Evolutionary conservation across 345 rosid species (phyloP), one percentile per base, ranked within the genome.

Genomic region (Conringia planisiliqua): DNA sequence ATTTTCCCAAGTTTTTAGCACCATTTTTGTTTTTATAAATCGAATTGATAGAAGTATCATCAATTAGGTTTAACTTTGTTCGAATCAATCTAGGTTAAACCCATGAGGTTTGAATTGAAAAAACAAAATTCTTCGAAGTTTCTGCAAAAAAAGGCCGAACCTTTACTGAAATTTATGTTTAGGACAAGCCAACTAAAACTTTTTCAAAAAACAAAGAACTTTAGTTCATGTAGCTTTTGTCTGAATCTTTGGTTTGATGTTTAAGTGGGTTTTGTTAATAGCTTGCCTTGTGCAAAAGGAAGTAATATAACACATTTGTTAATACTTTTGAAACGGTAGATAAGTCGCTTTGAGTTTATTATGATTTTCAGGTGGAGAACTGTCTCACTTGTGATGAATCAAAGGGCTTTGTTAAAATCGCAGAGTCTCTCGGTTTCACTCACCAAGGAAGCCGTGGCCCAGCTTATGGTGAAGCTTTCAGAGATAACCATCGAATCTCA

Each of bases 381-480:
- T 90, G 87, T 83, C 82, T 95, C 18, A 83, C 86, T 17, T 47
- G 89, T 30, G 85, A 84, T 32, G 99, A 95, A 79, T 86, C 89
- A 8, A 85, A 78, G 74, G 88, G 83, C 20, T 95, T 95, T 32
- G 24, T 90, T 38, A 85, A 81, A 76, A 82, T 58, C 13, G 89
- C 92, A 4, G 99, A 92, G 82, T 79, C 93, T 67, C 77, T 86
- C 1, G 99, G 97, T 55, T 92, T 92, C 79, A 83, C 66, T 46
- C 98, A 87, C 76, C 99, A 89, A 79, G 97, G 97, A 71, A 92
- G 97, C 79, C 97, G 84, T 71, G 97, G 99, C 6, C 99, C 99
- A 26, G 71, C 88, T 3, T 85, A 82, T 72, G 97, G 99, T 6
- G 97, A 92, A 86, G 97, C 97, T 71, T 95, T 81, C 55, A 80